phyloP scores from a whole-genome alignment of 352 stramenopile genomes.

The Pythium rhizo-oryzae region DNA sequence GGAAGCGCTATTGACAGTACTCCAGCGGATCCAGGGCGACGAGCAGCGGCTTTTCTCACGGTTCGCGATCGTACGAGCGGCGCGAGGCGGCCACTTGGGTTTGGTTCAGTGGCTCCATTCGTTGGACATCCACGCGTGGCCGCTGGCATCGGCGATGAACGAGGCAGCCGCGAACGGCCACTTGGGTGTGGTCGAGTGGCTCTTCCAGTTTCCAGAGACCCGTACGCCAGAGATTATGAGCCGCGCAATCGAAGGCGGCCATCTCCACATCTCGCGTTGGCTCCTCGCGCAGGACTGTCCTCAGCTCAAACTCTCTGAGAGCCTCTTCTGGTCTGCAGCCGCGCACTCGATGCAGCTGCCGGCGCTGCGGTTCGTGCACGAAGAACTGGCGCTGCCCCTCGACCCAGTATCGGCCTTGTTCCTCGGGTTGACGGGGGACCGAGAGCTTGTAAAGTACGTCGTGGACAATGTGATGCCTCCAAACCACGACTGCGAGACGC shows the following conservation, averaged over 20 bases:
- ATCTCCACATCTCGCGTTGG: not conserved
- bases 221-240: not conserved
- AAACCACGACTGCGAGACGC: not conserved
- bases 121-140: not conserved
- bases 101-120: conserved; percentile 8
- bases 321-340: not conserved
- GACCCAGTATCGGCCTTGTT: too few relatives aligned
- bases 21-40: not conserved
- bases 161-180: conserved; percentile 2
- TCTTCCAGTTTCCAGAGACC: not conserved
- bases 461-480: not conserved
- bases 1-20: not conserved
- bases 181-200: conserved; percentile 1
- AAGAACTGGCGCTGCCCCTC: not conserved
- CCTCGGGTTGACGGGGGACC: not conserved
- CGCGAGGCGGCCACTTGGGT: not conserved
- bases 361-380: not conserved
- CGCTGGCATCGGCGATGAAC: not conserved
- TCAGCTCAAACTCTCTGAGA: not conserved
- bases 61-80: not conserved
- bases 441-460: not conserved
- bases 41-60: not conserved
- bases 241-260: not conserved
- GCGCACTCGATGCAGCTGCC: not conserved
- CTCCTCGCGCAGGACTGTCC: not conserved